A percentile compares a stretch with the other conserved stretches of the same genome.
Conservation (phyloP, 2,329 filamentous ascomycete species). For the Aspergillus flavus region DNA sequence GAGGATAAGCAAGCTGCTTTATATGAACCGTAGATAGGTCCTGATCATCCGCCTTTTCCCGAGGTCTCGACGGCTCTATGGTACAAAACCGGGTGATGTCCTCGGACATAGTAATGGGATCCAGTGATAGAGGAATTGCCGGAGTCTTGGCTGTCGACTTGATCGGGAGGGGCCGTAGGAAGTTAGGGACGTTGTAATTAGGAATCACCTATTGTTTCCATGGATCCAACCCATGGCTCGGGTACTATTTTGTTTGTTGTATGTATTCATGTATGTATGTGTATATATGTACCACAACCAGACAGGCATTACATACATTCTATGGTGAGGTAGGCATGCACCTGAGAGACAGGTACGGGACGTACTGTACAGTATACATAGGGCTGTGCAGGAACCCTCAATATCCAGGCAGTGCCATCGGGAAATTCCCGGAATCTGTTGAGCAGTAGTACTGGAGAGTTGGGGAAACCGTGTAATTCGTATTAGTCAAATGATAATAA, state of each 20-base stretch:
- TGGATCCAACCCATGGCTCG: background rate
- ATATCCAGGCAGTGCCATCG: background rate
- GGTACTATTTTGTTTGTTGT: background rate
- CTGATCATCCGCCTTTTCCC: conserved; percentile 38
- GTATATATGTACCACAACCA: background rate
- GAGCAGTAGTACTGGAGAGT: background rate
- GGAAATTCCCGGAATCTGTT: background rate
- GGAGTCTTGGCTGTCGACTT: conserved; percentile 12
- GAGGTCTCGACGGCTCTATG: conserved; percentile 20
- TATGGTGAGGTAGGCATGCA: too few relatives aligned
- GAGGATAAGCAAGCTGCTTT: conserved; percentile 1
- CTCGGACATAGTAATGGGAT: conserved; percentile 13
- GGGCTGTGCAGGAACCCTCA: background rate
- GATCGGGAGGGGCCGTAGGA: background rate
- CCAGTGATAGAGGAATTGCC: conserved; percentile 25
- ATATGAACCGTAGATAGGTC: conserved; percentile 21
- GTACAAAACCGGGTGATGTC: conserved; percentile 17
- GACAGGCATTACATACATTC: too few relatives aligned
- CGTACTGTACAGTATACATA: background rate
- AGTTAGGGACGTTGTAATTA: background rate
- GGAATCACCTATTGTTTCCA: background rate
- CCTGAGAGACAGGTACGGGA: background rate
- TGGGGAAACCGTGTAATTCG: background rate
- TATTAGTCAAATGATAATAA: background rate
- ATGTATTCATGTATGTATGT: background rate